Percentiles rank a stretch among this genome's conserved stretches.
Evolutionary conservation across 768 basidiomycete genomes (phyloP).

Genomic region (Piloderma croceum): DNA sequence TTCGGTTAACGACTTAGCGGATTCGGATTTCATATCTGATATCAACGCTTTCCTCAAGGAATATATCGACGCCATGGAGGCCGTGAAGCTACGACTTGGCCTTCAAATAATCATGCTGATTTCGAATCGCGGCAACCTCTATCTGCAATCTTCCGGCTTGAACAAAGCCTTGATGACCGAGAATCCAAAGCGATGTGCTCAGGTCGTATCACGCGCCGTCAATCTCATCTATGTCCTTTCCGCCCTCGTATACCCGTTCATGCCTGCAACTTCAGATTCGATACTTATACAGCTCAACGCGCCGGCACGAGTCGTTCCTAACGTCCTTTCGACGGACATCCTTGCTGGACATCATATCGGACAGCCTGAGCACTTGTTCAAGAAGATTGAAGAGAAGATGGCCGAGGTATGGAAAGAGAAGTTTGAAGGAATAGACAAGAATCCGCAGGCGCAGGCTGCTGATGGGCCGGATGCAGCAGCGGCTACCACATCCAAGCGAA

Average conservation of each 20-base stretch:
- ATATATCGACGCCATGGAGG: slow-evolving; percentile 86
- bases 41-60: slow-evolving; percentile 74
- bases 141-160: slow-evolving; percentile 89
- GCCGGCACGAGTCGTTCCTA: slow-evolving; percentile 75
- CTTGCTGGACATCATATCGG: slow-evolving; percentile 83
- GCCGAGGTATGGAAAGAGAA: slow-evolving; percentile 73
- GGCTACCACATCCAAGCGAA: slow-evolving; percentile 46
- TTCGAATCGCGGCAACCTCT: slow-evolving; percentile 85
- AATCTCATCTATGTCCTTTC: slow-evolving; percentile 92
- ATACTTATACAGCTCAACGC: slow-evolving; percentile 88
- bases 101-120: slow-evolving; percentile 86
- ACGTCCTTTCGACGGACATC: slow-evolving; percentile 71
- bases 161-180: slow-evolving; percentile 83
- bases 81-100: slow-evolving; percentile 82
- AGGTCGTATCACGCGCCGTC: slow-evolving; percentile 83
- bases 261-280: slow-evolving; percentile 81
- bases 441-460: slow-evolving; percentile 32
- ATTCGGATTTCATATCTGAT: slow-evolving; percentile 71
- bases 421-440: slow-evolving; percentile 60
- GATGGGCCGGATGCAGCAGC: slow-evolving; percentile 36
- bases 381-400: slow-evolving; percentile 88
- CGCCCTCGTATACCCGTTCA: slow-evolving; percentile 87
- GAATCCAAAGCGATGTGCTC: slow-evolving; percentile 80
- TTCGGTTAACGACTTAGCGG: slow-evolving; percentile 58
- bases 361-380: slow-evolving; percentile 86